These are phyloP conservation scores for Termitomyces sp. DNA, from an alignment of 768 basidiomycete genomes.

Conservation along the genomic window DNA sequence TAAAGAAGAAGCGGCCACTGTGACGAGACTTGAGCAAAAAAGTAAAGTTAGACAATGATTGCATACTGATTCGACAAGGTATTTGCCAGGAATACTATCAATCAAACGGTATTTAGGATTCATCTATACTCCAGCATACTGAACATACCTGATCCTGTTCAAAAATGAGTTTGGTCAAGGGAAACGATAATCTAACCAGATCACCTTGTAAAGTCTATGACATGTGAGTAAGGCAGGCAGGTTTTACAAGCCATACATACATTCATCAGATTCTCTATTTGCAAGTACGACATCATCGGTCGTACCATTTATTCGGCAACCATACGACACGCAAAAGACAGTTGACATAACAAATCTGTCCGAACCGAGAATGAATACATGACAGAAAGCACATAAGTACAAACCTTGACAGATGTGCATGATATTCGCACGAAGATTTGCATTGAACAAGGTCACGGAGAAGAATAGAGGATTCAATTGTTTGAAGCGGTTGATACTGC, in stretches of 20 bases:
- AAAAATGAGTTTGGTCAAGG: background rate
- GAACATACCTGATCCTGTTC: background rate
- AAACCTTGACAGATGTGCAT: conserved; percentile 7
- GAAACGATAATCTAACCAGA: background rate
- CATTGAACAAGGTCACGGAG: conserved; percentile 7
- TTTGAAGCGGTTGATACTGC: conserved; percentile 9
- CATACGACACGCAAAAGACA: conserved; percentile 11
- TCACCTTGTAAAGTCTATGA: background rate
- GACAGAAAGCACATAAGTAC: background rate
- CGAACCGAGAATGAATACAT: background rate
- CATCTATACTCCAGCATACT: background rate
- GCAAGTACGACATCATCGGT: conserved; percentile 5
- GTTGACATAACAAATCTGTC: conserved; percentile 9
- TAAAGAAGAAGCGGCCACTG: conserved; percentile 11
- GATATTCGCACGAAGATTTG: background rate
- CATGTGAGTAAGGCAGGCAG: background rate
- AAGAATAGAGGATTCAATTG: conserved; percentile 6
- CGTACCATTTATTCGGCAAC: conserved; percentile 3
- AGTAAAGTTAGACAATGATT: background rate
- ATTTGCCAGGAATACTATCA: conserved; percentile 1
- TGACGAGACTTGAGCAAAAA: background rate
- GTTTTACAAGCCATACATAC: background rate
- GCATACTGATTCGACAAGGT: conserved; percentile 4
- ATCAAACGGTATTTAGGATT: too few relatives aligned
- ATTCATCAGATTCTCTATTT: conserved; percentile 1